Base-by-base conservation (phyloP, 257 asterid genomes). In the Primulina tabacum region DNA sequence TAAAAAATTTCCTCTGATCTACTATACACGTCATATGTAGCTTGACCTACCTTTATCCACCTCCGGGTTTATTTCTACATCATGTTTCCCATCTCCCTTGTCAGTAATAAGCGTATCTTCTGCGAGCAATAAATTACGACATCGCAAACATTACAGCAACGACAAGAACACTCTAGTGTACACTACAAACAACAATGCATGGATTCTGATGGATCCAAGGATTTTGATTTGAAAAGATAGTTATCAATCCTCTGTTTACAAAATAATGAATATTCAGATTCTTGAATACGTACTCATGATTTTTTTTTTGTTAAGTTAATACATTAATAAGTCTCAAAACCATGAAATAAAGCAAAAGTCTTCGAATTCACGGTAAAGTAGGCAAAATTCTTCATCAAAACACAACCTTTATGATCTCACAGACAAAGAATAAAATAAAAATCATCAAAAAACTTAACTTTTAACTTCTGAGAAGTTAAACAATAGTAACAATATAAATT, bases 61-160 rank as follows among this genome's bases (percentile, higher is more conserved):
- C 43, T 67, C 83, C 21, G 76, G 55, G 64, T 71, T 76, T 14
- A 68, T 83, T 68, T 65, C 82, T 47, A 60, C 77, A 37, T 66
- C 83, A 30, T 74, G 75, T 68, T 73, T 80, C 66, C 37, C 67
- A 66, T 79, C 88, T 71, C 78, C 88, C 4, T 69, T 14, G 50
- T 40, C 43, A 71, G 58, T 76, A 67, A 65, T 63, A 62, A 55
- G 56, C 28, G 67, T 40, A 69, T 79, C 89, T 69, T 82, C 85
- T 60, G 83, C 87, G 72, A 71, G 64, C 65, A 60, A 56, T 28
- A 74, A 82, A 35, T 70, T 34, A 70, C 64, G 56, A 62, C 47
- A 58, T 8, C 64, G 34, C 58, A 57, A 34, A 7, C 28, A 8
- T 55, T 17, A 18, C 11, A 37, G 53, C 0, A 47, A 71, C 8